Evolutionary conservation across 371 early-diverging fungal genomes (phyloP).

Genomic region (Mortierella sp.): DNA sequence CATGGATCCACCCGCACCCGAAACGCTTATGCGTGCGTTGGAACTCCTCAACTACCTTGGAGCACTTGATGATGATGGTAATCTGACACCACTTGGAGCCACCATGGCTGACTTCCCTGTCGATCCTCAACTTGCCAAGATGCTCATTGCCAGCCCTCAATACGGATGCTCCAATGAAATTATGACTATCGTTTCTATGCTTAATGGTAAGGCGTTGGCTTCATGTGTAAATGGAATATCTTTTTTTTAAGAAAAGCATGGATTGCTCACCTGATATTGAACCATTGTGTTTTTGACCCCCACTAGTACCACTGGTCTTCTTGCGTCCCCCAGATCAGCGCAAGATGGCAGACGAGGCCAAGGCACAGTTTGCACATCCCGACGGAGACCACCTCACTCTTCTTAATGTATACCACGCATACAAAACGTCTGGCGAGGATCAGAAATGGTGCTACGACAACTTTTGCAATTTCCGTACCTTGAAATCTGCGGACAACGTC

Average conservation of each 20-base stretch:
- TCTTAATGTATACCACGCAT: conserved; percentile 95
- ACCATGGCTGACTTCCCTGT: conserved; percentile 95
- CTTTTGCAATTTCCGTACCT: conserved; percentile 87
- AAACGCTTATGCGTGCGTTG: conserved; percentile 84
- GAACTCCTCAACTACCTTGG: conserved; percentile 93
- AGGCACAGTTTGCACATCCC: conserved; percentile 91
- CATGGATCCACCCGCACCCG: conserved; percentile 91
- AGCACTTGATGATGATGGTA: conserved; percentile 89
- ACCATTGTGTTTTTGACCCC: not conserved
- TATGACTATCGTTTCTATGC: conserved; percentile 83
- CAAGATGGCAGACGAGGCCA: conserved; percentile 92
- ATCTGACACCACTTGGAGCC: conserved; percentile 87
- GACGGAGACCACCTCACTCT: conserved; percentile 95
- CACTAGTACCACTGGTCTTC: conserved; percentile 86
- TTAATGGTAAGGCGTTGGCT: conserved; percentile 29
- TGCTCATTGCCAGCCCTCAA: conserved; percentile 87
- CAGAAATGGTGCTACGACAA: conserved; percentile 93
- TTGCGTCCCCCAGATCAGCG: conserved; percentile 91
- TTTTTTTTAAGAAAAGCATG: not conserved
- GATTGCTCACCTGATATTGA: not conserved
- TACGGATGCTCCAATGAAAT: conserved; percentile 94
- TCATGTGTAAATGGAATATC: not conserved
- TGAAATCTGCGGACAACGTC: conserved; percentile 94
- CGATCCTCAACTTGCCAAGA: conserved; percentile 94
- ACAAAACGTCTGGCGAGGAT: conserved; percentile 77